Conservation (phyloP, 2,329 filamentous ascomycete species). For the Ophiostoma piceae region DNA sequence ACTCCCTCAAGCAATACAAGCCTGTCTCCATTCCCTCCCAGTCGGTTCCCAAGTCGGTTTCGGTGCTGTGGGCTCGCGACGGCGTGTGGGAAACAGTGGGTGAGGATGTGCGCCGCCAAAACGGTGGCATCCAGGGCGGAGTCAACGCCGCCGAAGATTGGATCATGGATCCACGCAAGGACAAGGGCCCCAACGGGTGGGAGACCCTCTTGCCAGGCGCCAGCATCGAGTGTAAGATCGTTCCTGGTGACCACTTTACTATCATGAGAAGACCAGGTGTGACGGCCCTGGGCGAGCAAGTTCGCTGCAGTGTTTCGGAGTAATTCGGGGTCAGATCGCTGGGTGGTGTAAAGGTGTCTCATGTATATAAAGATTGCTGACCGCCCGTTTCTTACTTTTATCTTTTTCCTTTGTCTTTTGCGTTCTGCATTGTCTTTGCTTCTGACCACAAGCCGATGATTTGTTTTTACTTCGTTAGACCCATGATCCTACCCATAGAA, state of each 20-base stretch:
- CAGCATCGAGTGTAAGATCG: constrained; percentile 60
- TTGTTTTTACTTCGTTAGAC: not conserved
- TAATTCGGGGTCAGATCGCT: not conserved
- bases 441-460: not conserved
- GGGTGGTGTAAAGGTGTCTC: not conserved
- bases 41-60: constrained; percentile 55
- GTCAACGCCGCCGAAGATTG: constrained; percentile 51
- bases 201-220: constrained; percentile 57
- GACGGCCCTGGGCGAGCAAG: not conserved
- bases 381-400: not conserved
- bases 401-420: not conserved
- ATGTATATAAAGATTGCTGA: not conserved
- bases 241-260: constrained; percentile 70
- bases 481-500: not conserved
- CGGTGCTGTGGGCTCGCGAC: constrained; percentile 52
- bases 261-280: constrained; percentile 61
- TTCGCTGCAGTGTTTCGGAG: constrained; percentile 7
- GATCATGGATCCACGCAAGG: constrained; percentile 65
- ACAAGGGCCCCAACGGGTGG: constrained; percentile 67
- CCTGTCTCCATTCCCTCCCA: constrained; percentile 57
- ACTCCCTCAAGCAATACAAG: constrained; percentile 63
- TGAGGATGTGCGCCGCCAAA: constrained; percentile 65
- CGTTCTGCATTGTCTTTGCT: not conserved
- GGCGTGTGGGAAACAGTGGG: constrained; percentile 31
- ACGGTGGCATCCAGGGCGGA: constrained; percentile 28